Conservation (phyloP, 1,139 yeast genomes). For the Yamadazyma mexicana region DNA sequence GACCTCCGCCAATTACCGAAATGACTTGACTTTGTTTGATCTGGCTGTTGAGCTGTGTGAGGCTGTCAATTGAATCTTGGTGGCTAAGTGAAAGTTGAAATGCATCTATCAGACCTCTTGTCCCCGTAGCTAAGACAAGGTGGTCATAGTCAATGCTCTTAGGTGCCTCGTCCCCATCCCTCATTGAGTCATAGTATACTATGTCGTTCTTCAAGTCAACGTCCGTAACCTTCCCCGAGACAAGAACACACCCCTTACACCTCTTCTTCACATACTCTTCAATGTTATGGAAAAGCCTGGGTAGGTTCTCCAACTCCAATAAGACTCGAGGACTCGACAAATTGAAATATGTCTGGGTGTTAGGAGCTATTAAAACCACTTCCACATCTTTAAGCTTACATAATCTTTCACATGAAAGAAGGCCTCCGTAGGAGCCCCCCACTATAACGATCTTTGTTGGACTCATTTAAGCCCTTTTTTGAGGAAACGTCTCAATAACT, state of each 20-base stretch:
- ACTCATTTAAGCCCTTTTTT: background rate
- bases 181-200: conserved; percentile 10
- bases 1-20: conserved; percentile 41
- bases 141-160: conserved; percentile 24
- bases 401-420: conserved; percentile 22
- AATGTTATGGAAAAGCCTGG: conserved; percentile 14
- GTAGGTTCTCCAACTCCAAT: conserved; percentile 22
- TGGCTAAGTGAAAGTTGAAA: conserved; percentile 26
- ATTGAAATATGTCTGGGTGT: conserved; percentile 22
- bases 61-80: conserved; percentile 14
- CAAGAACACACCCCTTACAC: conserved; percentile 26
- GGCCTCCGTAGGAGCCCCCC: conserved; percentile 38
- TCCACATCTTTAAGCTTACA: conserved; percentile 9
- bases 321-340: conserved; percentile 33
- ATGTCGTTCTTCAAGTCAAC: background rate
- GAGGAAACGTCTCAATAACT: too few relatives aligned
- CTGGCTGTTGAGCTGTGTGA: conserved; percentile 16
- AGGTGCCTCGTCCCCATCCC: conserved; percentile 4
- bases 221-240: conserved; percentile 4
- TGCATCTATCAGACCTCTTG: conserved; percentile 22
- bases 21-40: conserved; percentile 23
- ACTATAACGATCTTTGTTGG: conserved; percentile 25
- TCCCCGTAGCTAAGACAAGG: conserved; percentile 35
- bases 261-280: conserved; percentile 11
- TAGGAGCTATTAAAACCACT: conserved; percentile 20